Conservation (phyloP, 169 alveolate species). For the Eimeria necatrix region DNA sequence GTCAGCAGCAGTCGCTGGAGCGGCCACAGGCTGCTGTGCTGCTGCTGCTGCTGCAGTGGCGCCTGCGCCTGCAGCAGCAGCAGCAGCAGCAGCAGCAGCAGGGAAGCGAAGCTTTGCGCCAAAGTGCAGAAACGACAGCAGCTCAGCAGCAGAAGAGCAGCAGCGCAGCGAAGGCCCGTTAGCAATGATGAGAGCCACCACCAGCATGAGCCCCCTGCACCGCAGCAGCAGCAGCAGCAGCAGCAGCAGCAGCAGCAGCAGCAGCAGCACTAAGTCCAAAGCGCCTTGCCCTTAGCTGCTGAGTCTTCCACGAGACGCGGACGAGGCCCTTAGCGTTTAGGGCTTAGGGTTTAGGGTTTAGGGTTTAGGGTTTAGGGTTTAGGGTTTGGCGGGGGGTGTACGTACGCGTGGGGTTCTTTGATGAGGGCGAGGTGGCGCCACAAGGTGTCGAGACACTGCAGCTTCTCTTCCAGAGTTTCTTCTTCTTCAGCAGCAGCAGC, state of each 20-base stretch:
- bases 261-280: neutral
- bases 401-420: conserved; percentile 27
- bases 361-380: neutral
- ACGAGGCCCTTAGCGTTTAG: neutral
- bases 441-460: conserved; percentile 16
- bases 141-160: conserved; percentile 19
- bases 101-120: neutral
- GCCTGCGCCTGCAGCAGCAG: neutral
- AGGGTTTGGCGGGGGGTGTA: neutral
- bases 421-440: conserved; percentile 37
- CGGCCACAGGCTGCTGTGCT: neutral
- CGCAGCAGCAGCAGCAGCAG: neutral
- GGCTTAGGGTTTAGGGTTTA: neutral
- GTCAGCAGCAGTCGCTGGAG: neutral
- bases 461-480: neutral
- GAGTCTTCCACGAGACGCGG: neutral
- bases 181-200: neutral
- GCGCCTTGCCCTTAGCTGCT: neutral
- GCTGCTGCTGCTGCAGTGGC: conserved; percentile 13
- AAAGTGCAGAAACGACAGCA: neutral
- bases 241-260: neutral
- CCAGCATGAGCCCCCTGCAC: neutral
- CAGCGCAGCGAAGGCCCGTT: neutral
- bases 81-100: neutral
- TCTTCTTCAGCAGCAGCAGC: neutral